Percentiles rank a stretch among this genome's conserved stretches.
Conservation (phyloP, 2,329 filamentous ascomycete species). For the Monilinia fructicola region DNA sequence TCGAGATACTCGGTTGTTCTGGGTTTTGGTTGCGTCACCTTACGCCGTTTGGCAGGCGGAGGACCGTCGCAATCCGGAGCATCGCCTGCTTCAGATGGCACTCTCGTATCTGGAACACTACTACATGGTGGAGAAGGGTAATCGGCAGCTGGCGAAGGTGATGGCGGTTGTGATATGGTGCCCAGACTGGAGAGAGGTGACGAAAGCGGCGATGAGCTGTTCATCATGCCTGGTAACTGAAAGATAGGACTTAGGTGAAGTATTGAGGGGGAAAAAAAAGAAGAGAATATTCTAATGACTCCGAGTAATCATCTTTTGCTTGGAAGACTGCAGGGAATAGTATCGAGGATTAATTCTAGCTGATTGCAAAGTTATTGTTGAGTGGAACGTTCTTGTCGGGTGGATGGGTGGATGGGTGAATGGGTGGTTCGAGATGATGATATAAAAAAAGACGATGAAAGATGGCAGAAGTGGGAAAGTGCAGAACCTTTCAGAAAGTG, state of each 20-base stretch:
- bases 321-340: background rate
- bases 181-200: constrained; percentile 41
- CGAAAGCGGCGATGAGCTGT: constrained; percentile 34
- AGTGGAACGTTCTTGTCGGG: background rate
- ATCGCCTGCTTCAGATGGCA: constrained; percentile 30
- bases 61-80: constrained; percentile 51
- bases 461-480: background rate
- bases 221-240: constrained; percentile 16
- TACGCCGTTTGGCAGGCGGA: constrained; percentile 74
- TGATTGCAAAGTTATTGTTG: background rate
- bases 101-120: constrained; percentile 33
- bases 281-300: constrained; percentile 19
- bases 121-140: constrained; percentile 40
- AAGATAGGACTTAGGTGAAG: background rate
- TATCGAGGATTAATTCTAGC: background rate
- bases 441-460: constrained; percentile 2
- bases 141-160: constrained; percentile 32
- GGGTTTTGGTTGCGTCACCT: constrained; percentile 61
- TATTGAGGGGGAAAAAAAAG: constrained; percentile 4
- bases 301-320: constrained; percentile 22
- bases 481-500: background rate
- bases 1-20: constrained; percentile 83
- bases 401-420: background rate
- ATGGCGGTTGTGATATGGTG: constrained; percentile 41
- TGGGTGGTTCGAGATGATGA: background rate